phyloP scores from a whole-genome alignment of 305 asterid genomes.

The Rubia peregrina region DNA sequence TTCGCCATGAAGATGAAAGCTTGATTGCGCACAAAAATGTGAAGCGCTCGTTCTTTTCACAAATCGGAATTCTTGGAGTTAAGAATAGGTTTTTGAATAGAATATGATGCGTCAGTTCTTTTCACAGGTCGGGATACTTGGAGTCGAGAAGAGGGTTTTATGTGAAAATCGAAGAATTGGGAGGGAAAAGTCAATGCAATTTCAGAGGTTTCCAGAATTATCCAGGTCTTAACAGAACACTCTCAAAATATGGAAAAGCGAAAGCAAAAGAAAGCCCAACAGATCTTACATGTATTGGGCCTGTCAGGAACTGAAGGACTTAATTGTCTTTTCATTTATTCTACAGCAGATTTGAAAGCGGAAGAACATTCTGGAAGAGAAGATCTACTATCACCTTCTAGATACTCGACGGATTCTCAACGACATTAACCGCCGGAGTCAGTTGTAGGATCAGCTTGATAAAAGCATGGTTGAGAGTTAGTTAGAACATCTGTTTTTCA shows the following conservation, averaged over 20 bases:
- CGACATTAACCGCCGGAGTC: no score
- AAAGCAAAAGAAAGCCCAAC: no score
- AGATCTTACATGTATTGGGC: no score
- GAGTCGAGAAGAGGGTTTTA: neutral
- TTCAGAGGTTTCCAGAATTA: constrained; percentile 28
- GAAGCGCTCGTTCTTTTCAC: neutral
- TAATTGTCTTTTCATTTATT: no score
- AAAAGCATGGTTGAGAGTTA: no score
- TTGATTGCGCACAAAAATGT: neutral
- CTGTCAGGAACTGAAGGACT: no score
- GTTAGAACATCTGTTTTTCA: no score
- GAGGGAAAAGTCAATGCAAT: neutral
- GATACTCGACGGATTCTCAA: no score
- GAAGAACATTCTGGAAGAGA: no score
- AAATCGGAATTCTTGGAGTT: neutral
- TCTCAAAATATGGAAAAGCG: neutral
- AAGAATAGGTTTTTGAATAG: neutral
- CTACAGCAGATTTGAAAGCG: no score
- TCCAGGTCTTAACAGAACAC: constrained; percentile 16
- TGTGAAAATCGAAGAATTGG: neutral
- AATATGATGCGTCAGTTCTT: neutral
- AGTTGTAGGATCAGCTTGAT: no score
- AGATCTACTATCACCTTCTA: no score
- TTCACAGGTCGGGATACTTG: neutral
- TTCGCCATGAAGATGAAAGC: constrained; percentile 38